phyloP scores from a whole-genome alignment of 306 rosid genomes.

The Ochetophila trinervis region DNA sequence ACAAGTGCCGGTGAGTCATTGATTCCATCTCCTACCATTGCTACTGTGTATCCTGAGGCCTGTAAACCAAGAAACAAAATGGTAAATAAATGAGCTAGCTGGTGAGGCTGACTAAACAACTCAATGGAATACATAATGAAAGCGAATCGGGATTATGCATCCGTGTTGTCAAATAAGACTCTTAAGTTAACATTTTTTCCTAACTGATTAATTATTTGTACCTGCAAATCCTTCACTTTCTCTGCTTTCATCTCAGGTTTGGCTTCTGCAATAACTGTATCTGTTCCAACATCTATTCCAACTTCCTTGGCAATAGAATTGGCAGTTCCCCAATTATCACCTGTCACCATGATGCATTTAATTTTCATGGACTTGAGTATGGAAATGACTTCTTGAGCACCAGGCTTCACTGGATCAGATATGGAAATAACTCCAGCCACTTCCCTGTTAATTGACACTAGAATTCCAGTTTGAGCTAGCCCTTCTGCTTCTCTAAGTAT shows the following conservation, averaged over 20 bases:
- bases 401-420: conserved; percentile 65
- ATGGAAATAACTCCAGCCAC: conserved; percentile 53
- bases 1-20: conserved; percentile 81
- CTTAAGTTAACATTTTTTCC: too few relatives aligned
- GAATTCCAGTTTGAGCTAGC: conserved; percentile 61
- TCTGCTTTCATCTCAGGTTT: conserved; percentile 56
- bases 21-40: conserved; percentile 80
- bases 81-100: not conserved
- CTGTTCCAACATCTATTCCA: conserved; percentile 34
- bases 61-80: conserved; percentile 10
- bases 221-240: conserved; percentile 64
- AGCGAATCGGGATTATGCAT: not conserved
- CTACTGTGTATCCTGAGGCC: conserved; percentile 48
- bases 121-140: not conserved
- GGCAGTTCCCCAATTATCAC: conserved; percentile 78
- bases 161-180: too few relatives aligned
- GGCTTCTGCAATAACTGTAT: conserved; percentile 55
- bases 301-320: conserved; percentile 63
- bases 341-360: conserved; percentile 67
- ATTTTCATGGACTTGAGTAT: conserved; percentile 62
- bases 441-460: conserved; percentile 49
- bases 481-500: conserved; percentile 54
- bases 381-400: conserved; percentile 49
- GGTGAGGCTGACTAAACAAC: not conserved
- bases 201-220: conserved; percentile 17